phyloP scores from a whole-genome alignment of 2,329 filamentous ascomycete genomes.

The Beauveria brongniartii region DNA sequence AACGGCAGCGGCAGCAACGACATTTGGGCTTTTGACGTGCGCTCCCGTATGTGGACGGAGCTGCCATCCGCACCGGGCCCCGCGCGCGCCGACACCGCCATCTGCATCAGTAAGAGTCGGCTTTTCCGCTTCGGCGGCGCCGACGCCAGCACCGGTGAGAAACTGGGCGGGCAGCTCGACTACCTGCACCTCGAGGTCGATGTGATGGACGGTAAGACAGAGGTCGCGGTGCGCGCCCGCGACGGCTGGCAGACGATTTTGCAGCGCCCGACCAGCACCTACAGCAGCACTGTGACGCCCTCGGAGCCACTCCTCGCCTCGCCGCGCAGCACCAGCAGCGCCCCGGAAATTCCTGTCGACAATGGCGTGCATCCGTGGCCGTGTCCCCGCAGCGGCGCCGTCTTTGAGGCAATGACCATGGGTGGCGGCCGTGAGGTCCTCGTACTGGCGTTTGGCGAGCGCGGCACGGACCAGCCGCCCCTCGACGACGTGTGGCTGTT shows the following conservation, averaged over 20 bases:
- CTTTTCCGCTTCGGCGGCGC: conserved; percentile 77
- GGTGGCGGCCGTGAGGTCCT: conserved; percentile 54
- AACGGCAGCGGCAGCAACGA: conserved; percentile 50
- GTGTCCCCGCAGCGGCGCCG: conserved; percentile 43
- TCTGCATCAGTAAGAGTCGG: conserved; percentile 54
- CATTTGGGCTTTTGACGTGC: conserved; percentile 70
- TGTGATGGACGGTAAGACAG: conserved; percentile 44
- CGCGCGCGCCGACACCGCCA: conserved; percentile 57
- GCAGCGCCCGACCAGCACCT: conserved; percentile 19
- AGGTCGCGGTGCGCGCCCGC: conserved; percentile 42
- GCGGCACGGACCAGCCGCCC: conserved; percentile 46
- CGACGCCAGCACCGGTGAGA: conserved; percentile 58
- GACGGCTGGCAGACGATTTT: conserved; percentile 47
- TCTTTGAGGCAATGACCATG: conserved; percentile 47
- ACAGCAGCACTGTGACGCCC: conserved; percentile 8
- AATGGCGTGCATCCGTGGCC: conserved; percentile 36
- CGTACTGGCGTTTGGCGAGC: conserved; percentile 53
- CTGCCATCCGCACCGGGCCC: conserved; percentile 60
- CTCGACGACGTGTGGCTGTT: conserved; percentile 57
- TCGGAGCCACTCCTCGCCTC: not conserved
- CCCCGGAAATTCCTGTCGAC: conserved; percentile 28
- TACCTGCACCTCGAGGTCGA: conserved; percentile 52
- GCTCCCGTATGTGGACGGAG: conserved; percentile 56
- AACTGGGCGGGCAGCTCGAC: conserved; percentile 66
- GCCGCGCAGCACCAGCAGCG: conserved; percentile 17